Evolutionary conservation across 305 asterid genomes (phyloP), one percentile per base, ranked within the genome.

Genomic region (Fraxinus latifolia): DNA sequence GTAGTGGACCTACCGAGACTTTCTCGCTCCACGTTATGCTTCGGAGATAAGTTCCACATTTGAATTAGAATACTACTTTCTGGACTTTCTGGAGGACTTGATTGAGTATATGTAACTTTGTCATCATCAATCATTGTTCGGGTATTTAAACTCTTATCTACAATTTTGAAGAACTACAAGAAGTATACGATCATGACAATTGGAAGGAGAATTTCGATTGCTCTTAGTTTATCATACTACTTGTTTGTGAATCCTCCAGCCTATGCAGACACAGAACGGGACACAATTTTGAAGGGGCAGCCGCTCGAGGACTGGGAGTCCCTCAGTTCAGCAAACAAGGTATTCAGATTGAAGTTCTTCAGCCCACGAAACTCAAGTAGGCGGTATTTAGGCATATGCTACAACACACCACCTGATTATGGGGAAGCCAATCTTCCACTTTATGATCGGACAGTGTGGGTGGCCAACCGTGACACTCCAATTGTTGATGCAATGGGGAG

Each of bases 341-440:
- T 53, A 58, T 82, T 82, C 73, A 79, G 42, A 27, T 12, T 85
- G 85, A 29, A 79, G 31, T 68, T 82, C 74, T 85, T 85, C 67
- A 79, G 85, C 70, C 80, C 70, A 7, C 53, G 79, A 27, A 77
- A 74, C 33, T 72, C 83, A 29, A 39, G 32, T 4, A 58, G 29
- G 60, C 77, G 44, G 17, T 85, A 79, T 58, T 70, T 85, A 37
- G 83, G 85, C 62, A 76, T 85, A 80, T 82, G 83, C 36, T 81
- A 78, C 79, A 70, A 68, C 8, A 67, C 74, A 27, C 74, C 74
- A 27, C 74, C 37, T 9, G 74, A 67, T 27, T 27, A 11, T 19
- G 71, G 19, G 74, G 37, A 67, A 67, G 36, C 15, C 21, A 78
- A 82, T 27, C 33, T 67, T 67, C 37, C 74, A 67, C 74, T 67